Base-by-base conservation (phyloP, 2,329 filamentous ascomycete species). In the Mycogone perniciosa region DNA sequence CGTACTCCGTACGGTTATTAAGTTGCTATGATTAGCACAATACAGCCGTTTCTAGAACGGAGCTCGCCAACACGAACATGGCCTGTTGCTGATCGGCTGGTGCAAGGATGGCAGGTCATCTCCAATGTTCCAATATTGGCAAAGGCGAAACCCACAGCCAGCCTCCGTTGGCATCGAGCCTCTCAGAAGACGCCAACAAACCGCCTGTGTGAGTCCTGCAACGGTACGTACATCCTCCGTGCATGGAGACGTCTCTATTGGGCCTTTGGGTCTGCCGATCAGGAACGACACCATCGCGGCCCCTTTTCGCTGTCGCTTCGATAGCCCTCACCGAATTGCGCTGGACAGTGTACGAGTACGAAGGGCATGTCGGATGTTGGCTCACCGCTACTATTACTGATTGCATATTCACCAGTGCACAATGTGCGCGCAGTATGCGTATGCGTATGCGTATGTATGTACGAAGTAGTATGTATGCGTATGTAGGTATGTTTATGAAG, bases 131-230 rank as follows among this genome's bases (percentile, higher is more conserved):
- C 20, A 20, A 20, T 20, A 20, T 20, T 20, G 20, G 20, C 20
- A 20, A 20, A 20, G 20, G 20, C 20, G 20, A 20, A 20, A 20
- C 20, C 20, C 20, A 20, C 20, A 20, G 20, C 20, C 20, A 20
- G 20, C 20, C 20, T 20, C 20, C 20, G 20, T 20, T 20, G 20
- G 20, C 73, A 74, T 63, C 44, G 84, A 91, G 27, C 39, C 39
- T 42, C 39, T 42, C 13, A 42, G 9, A 27, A 13, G 20, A 42
- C 27, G 39, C 39, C 39, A 42, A 42, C 39, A 42, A 42, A 42
- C 9, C 10, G 3, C 39, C 6, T 13, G 39, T 29, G 5, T 27
- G 5, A 10, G 39, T 26, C 39, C 10, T 42, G 39, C n/a, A 26
- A 27, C 39, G n/a, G 39, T 29, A 13, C 39, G 26, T 26, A 42